Base-by-base conservation (phyloP, 805 yeast species). In the Priceomyces melissophilus region DNA sequence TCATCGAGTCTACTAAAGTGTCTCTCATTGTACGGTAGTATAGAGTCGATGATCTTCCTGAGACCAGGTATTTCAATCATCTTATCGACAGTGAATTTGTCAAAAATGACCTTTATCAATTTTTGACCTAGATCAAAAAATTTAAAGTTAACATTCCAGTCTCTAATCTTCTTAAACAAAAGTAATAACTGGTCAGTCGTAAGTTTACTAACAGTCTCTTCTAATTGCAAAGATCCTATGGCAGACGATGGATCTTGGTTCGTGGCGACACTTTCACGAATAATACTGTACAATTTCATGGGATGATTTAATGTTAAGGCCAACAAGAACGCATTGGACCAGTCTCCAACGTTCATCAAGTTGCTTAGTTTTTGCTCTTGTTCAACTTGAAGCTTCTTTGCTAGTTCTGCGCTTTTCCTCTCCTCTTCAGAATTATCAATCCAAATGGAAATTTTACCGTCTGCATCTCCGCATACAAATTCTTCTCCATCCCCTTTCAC, bases 101-200 rank as follows among this genome's bases (percentile, higher is more conserved):
- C 63, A 44, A 93, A 65, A 27, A 91, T 63, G 16, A 86, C 82
- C 48, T 78, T 73, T 39, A 91, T 71, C 32, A 89, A 65, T 43
- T 79, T 81, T 63, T 91, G 99, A 10, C 96, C 86, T 41, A 87
- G 76, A 38, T 76, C 79, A 55, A 87, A 87, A 29, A 87, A 81
- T 54, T 81, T 79, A 39, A 87, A 84, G 60, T 88, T 91, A 34
- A 95, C 83, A 60, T 93, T 93, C 99, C 99, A 93, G 57, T 88
- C 96, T 52, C 97, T 78, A 14, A 90, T 72, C 53, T 95, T 81
- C 54, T 78, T 78, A 60, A 93, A 75, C 16, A 93, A 60, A 10
- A 69, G 57, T 32, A 74, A 51, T 16, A 90, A 61, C 53, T 84
- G 86, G 1, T 79, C 84, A 27, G 76, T 67, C 17, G 69, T 75